phyloP scores from a whole-genome alignment of 1,284 basidiomycete species.

The Apiotrichum laibachii region DNA sequence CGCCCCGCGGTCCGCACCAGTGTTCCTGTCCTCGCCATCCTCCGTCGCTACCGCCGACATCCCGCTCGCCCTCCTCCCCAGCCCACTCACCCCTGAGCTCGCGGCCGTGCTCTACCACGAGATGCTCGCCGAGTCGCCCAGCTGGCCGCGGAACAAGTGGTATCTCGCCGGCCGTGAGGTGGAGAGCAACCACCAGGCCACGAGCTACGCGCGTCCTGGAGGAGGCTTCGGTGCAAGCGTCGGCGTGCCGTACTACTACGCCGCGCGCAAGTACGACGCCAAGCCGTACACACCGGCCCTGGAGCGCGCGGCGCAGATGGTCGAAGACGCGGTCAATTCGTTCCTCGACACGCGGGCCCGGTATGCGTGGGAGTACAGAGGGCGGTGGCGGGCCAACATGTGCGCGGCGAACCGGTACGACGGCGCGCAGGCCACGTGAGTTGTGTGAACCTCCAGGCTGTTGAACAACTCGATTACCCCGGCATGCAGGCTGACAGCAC shows the following conservation, averaged over 20 bases:
- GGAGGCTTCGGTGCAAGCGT: slow-evolving; percentile 32
- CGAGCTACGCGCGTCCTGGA: slow-evolving; percentile 62
- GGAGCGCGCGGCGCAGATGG: slow-evolving; percentile 71
- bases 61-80: slow-evolving; percentile 56
- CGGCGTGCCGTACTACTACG: slow-evolving; percentile 32
- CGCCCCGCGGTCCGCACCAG: slow-evolving; percentile 21
- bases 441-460: no score
- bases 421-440: slow-evolving; percentile 65
- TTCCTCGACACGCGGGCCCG: slow-evolving; percentile 64
- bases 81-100: slow-evolving; percentile 58
- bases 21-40: slow-evolving; percentile 47
- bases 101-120: slow-evolving; percentile 62
- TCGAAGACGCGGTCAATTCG: slow-evolving; percentile 74
- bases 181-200: slow-evolving; percentile 68
- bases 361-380: slow-evolving; percentile 71
- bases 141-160: slow-evolving; percentile 41
- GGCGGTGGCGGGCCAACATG: slow-evolving; percentile 79
- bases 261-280: slow-evolving; percentile 22
- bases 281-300: slow-evolving; percentile 64
- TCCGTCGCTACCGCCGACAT: slow-evolving; percentile 57
- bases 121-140: slow-evolving; percentile 45
- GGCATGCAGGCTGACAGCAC: neutral
- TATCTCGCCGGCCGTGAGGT: slow-evolving; percentile 46
- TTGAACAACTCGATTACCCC: no score
- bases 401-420: slow-evolving; percentile 87